Evolutionary conservation across 2,329 filamentous ascomycete species (phyloP).

Genomic region (Talaromyces sp.): DNA sequence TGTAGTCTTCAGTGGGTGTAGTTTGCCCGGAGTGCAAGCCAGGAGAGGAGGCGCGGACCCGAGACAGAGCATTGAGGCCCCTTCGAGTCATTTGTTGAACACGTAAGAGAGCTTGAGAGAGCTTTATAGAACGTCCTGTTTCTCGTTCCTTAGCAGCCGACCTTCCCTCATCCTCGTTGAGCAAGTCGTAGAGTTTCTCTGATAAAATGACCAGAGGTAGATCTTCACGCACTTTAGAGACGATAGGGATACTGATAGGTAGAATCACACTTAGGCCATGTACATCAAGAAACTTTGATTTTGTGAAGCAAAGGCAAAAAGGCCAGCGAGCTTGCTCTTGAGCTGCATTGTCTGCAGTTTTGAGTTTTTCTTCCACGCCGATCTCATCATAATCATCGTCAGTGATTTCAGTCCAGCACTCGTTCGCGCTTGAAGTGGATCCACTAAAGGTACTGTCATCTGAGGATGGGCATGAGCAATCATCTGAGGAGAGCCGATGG

Average conservation of each 20-base stretch:
- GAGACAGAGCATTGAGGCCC: slow-evolving; percentile 25
- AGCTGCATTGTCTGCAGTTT: slow-evolving; percentile 11
- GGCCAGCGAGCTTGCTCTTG: slow-evolving; percentile 13
- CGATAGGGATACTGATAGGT: slow-evolving; percentile 4
- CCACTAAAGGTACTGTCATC: slow-evolving; percentile 25
- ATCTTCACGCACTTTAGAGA: slow-evolving; percentile 33
- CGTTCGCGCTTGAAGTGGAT: slow-evolving; percentile 24
- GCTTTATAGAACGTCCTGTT: slow-evolving; percentile 27
- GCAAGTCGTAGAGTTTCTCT: slow-evolving; percentile 30
- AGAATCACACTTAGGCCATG: slow-evolving; percentile 25
- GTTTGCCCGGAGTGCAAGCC: slow-evolving; percentile 33
- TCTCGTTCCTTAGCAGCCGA: slow-evolving; percentile 21
- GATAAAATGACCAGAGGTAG: slow-evolving; percentile 33
- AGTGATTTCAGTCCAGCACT: slow-evolving; percentile 26
- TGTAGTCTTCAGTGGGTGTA: slow-evolving; percentile 37
- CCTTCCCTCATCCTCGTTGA: slow-evolving; percentile 31
- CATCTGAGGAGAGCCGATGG: slow-evolving; percentile 26
- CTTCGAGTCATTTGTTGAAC: slow-evolving; percentile 37
- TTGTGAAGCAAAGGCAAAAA: slow-evolving; percentile 12
- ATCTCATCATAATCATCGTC: slow-evolving; percentile 24
- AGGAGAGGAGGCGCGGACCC: slow-evolving; percentile 31
- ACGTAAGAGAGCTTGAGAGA: slow-evolving; percentile 32
- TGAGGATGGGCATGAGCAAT: slow-evolving; percentile 27
- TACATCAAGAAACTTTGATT: slow-evolving; percentile 5
- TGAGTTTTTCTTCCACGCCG: slow-evolving; percentile 13